phyloP scores from a whole-genome alignment of 2,329 filamentous ascomycete genomes.

The Botrytis cinerea region DNA sequence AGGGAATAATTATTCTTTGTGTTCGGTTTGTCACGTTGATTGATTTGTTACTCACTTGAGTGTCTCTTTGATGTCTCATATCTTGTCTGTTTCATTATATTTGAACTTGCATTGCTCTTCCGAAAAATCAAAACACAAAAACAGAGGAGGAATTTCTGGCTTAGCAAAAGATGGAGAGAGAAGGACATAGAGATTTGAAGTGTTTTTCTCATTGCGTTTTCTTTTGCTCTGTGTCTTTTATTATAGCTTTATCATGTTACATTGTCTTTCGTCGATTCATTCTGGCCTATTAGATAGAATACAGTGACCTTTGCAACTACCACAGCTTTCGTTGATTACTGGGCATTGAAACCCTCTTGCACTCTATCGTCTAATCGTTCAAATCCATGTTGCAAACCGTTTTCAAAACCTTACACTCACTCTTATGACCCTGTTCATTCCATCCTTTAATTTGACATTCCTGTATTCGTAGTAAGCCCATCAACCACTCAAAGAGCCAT shows the following conservation, averaged over 20 bases:
- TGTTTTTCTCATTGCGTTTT: neutral
- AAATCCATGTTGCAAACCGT: conserved; percentile 21
- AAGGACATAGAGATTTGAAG: fast-evolving
- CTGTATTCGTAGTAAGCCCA: conserved; percentile 26
- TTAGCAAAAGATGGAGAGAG: neutral
- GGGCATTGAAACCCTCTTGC: neutral
- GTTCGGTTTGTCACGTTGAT: neutral
- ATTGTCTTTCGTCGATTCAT: neutral
- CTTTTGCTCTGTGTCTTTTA: neutral
- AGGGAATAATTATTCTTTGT: neutral
- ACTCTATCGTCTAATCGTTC: neutral
- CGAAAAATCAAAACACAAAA: neutral
- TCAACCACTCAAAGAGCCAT: neutral
- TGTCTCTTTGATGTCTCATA: too few relatives aligned
- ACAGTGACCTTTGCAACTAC: neutral
- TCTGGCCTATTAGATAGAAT: neutral
- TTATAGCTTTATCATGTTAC: neutral
- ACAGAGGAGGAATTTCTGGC: neutral
- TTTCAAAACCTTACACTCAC: conserved; percentile 38
- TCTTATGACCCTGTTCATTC: conserved; percentile 37
- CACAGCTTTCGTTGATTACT: neutral
- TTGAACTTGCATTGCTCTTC: neutral
- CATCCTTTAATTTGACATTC: conserved; percentile 37
- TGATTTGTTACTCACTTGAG: neutral
- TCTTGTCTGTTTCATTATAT: neutral